Evolutionary conservation across 768 basidiomycete genomes (phyloP), one percentile per base, ranked within the genome.

Genomic region (Amanita rubescens): DNA sequence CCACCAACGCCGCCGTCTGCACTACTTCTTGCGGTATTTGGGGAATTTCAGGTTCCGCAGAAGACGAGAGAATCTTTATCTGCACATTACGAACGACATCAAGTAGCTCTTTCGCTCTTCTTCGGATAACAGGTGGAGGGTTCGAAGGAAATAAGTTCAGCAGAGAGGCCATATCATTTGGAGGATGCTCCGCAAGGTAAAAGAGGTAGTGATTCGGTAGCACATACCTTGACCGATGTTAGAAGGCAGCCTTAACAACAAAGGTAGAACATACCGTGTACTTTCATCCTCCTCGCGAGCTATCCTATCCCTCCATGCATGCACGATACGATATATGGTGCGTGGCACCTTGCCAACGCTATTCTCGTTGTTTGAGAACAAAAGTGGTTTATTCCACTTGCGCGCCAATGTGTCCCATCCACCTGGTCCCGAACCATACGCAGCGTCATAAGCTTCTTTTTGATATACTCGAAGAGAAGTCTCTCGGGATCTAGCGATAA

Each of bases 201-300:
- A 93, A 88, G 22, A 92, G 64, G 60, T 77, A 74, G 57, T 90
- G 88, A 59, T 90, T 90, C 34, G 83, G 76, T 10, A 92, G 70
- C 15, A 92, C 79, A 63, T 84, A 90, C 69, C 87, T 87, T 55
- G 30, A 17, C 19, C 20, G 3, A 17, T 9, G 20, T 46, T 27
- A 37, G 27, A 8, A 24, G 53, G 22, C 15, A 47, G 14, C 38
- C 45, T 9, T 53, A n/a, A 14, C 49, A 20, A 34, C 8, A 20
- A 17, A 50, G 11, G 14, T 30, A 51, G 32, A 3, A 69, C 80
- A 42, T 64, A 93, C 85, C 85, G 72, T 8, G 79, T 78, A 62
- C 89, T 90, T 67, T 96, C 94, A 64, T 97, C 94, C 60, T 92
- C 88, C 53, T 85, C 81, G 47, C 90, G 74, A 2, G 90, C 89